These are phyloP conservation scores for Cryptococcus wingfieldii DNA, from an alignment of 1,284 basidiomycete genomes.

Conservation along the genomic window DNA sequence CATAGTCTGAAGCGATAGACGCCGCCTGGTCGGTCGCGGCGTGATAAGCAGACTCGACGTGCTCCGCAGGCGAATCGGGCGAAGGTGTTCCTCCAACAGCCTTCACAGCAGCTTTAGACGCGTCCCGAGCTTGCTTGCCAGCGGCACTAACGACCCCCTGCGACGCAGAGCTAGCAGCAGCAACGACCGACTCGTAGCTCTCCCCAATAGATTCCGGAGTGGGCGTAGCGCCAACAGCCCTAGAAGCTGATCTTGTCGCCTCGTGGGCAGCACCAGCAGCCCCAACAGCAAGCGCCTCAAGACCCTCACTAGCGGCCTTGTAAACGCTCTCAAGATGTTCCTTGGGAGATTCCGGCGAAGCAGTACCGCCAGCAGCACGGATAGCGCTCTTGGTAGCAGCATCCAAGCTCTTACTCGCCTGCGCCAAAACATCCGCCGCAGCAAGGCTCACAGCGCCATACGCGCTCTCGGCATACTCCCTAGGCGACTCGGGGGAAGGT, in stretches of 20 bases:
- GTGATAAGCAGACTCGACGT: conserved; percentile 11
- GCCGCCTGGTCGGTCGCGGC: conserved; percentile 11
- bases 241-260: conserved; percentile 26
- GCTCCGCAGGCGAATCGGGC: conserved; percentile 22
- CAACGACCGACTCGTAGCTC: conserved; percentile 17
- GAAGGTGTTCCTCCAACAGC: conserved; percentile 22
- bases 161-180: conserved; percentile 10
- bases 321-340: conserved; percentile 18
- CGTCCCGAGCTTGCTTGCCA: conserved; percentile 16
- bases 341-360: conserved; percentile 15
- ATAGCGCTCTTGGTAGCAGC: conserved; percentile 20
- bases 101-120: conserved; percentile 13
- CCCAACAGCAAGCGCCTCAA: conserved; percentile 10
- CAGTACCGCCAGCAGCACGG: conserved; percentile 19
- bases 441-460: conserved; percentile 8
- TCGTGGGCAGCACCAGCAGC: conserved; percentile 18
- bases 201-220: conserved; percentile 23
- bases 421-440: conserved; percentile 2
- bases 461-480: conserved; percentile 15
- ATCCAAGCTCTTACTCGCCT: conserved; percentile 10
- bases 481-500: conserved; percentile 15
- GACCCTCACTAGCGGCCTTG: conserved; percentile 3
- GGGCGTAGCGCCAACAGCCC: conserved; percentile 25
- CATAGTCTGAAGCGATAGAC: conserved; percentile 5
- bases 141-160: conserved; percentile 15